A percentile compares a stretch with the other conserved stretches of the same genome.
Conservation (phyloP, 1,284 basidiomycete species). For the Hemileia vastatrix region DNA sequence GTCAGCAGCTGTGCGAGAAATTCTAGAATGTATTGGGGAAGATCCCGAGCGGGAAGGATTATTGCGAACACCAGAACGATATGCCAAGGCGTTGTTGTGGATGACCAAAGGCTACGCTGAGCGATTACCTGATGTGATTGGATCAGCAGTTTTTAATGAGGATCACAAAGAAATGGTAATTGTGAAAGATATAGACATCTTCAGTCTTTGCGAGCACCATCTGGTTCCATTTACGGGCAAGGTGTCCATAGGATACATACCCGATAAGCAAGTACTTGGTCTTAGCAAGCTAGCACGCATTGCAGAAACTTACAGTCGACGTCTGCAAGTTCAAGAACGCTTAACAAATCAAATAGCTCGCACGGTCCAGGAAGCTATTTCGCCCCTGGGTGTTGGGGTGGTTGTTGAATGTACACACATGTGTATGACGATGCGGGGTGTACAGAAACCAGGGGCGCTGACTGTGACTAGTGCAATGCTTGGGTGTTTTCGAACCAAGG, state of each 20-base stretch:
- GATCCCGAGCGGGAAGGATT: slow-evolving; percentile 92
- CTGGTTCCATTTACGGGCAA: slow-evolving; percentile 97
- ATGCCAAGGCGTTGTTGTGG: slow-evolving; percentile 95
- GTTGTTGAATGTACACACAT: slow-evolving; percentile 64
- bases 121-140: slow-evolving; percentile 86
- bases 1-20: slow-evolving; percentile 72
- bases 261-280: slow-evolving; percentile 86
- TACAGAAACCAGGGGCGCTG: slow-evolving; percentile 92
- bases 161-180: slow-evolving; percentile 99
- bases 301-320: slow-evolving; percentile 90
- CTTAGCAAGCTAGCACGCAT: slow-evolving; percentile 96
- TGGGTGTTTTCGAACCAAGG: slow-evolving; percentile 89
- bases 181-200: slow-evolving; percentile 94
- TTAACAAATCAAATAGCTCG: slow-evolving; percentile 95
- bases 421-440: slow-evolving; percentile 99
- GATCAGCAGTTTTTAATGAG: slow-evolving; percentile 96
- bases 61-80: slow-evolving; percentile 81
- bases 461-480: slow-evolving; percentile 99
- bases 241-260: slow-evolving; percentile 86
- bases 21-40: slow-evolving; percentile 95
- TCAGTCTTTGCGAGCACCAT: slow-evolving; percentile 96
- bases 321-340: slow-evolving; percentile 94
- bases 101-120: slow-evolving; percentile 99
- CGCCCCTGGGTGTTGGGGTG: slow-evolving; percentile 94
- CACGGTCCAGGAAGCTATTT: slow-evolving; percentile 92